These are phyloP conservation scores for Hansfordia pulvinata DNA, from an alignment of 2,329 filamentous ascomycete species.

Conservation along the genomic window DNA sequence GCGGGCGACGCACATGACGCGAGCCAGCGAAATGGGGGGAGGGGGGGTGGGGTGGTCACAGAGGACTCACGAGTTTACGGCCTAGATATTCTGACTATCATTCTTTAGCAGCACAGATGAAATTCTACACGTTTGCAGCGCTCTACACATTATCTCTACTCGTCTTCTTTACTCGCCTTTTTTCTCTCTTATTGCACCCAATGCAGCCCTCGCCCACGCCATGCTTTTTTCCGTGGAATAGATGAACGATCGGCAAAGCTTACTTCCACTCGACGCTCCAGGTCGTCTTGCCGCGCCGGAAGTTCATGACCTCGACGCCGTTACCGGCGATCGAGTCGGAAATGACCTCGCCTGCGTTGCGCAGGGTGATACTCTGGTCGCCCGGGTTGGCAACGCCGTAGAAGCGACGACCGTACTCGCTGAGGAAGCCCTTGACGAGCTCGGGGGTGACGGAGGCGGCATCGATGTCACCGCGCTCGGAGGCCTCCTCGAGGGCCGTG, in stretches of 20 bases:
- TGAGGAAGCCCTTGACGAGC: constrained; percentile 39
- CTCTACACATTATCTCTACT: too few relatives aligned
- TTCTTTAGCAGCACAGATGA: too few relatives aligned
- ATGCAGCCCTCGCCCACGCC: too few relatives aligned
- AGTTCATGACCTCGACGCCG: constrained; percentile 51
- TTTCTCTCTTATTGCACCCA: too few relatives aligned
- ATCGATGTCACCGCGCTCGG: constrained; percentile 36
- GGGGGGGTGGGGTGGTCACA: too few relatives aligned
- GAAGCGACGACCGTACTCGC: constrained; percentile 36
- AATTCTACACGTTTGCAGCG: too few relatives aligned
- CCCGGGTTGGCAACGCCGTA: constrained; percentile 21
- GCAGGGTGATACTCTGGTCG: constrained; percentile 3
- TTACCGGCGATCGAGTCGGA: constrained; percentile 37
- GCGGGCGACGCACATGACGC: too few relatives aligned
- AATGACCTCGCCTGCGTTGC: constrained; percentile 28
- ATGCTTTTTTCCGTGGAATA: not conserved
- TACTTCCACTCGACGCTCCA: constrained; percentile 37
- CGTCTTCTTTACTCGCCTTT: too few relatives aligned
- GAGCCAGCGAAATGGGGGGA: too few relatives aligned
- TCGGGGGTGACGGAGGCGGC: constrained; percentile 40
- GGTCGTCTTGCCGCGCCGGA: constrained; percentile 45
- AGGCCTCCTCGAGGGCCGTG: constrained; percentile 45
- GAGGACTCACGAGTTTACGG: too few relatives aligned
- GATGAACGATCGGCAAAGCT: too few relatives aligned
- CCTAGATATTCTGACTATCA: too few relatives aligned